These are phyloP conservation scores for Drechslerella dactyloides DNA, from an alignment of 2,329 filamentous ascomycete genomes.

Conservation along the genomic window DNA sequence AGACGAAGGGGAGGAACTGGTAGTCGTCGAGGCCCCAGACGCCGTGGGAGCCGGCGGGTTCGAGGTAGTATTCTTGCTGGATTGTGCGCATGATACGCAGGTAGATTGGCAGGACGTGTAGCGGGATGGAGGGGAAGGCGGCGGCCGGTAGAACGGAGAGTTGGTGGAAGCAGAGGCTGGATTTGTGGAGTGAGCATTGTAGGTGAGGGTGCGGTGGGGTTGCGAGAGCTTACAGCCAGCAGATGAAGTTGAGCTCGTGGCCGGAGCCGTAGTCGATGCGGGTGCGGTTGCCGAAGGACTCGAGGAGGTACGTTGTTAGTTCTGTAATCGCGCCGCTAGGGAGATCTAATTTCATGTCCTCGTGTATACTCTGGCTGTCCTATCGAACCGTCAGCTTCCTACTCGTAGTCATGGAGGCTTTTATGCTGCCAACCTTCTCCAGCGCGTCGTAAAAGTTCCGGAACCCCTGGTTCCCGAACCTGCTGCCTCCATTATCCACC, in stretches of 20 bases:
- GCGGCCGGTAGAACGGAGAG: constrained; percentile 68
- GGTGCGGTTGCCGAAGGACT: constrained; percentile 83
- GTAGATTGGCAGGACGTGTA: constrained; percentile 82
- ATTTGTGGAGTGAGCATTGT: constrained; percentile 2
- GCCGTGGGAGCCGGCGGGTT: constrained; percentile 94
- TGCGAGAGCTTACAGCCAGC: constrained; percentile 71
- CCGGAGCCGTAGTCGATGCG: constrained; percentile 97
- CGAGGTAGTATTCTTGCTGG: constrained; percentile 92
- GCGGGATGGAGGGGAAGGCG: constrained; percentile 76
- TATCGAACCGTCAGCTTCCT: constrained; percentile 45
- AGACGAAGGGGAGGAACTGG: constrained; percentile 93
- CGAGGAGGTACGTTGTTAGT: constrained; percentile 76
- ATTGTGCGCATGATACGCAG: constrained; percentile 83
- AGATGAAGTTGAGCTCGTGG: constrained; percentile 94
- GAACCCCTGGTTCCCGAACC: constrained; percentile 95
- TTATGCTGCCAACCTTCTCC: constrained; percentile 59
- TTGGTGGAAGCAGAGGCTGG: constrained; percentile 81
- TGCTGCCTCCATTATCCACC: constrained; percentile 82
- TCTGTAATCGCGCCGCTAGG: constrained; percentile 68
- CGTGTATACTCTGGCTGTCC: constrained; percentile 27
- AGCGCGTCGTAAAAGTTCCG: constrained; percentile 77
- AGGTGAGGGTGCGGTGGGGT: not conserved
- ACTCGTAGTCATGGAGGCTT: constrained; percentile 53
- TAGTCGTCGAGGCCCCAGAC: constrained; percentile 99
- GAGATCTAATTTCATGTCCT: constrained; percentile 51